Evolutionary conservation across 2,329 filamentous ascomycete genomes (phyloP), one percentile per base, ranked within the genome.

Genomic region (Fusarium robinianum): DNA sequence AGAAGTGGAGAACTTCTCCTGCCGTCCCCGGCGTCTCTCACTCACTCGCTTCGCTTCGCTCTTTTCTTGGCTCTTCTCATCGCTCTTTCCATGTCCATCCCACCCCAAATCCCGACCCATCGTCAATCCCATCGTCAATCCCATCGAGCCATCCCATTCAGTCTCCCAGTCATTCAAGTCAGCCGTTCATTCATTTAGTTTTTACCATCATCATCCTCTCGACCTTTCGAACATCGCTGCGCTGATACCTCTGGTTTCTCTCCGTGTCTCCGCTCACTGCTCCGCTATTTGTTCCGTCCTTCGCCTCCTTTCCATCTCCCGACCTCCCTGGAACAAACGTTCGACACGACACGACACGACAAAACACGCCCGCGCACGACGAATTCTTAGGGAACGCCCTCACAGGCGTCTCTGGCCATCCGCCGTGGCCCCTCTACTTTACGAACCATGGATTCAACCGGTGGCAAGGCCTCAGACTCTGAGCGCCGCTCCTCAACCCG

Each of bases 401-500:
- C 41, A 53, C 37, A 35, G 57, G 59, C 55, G 55, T 51, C 38
- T 56, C 42, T 54, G 46, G 53, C 58, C 54, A 56, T 37, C 48
- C 46, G 57, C 51, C 53, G 47, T 53, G 44, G 48, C 47, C 41
- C 51, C 39, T 41, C 37, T 44, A 35, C 32, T 24, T 46, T 53
- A 46, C 45, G 47, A 46, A 63, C 55, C 58, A 78, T 77, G 74
- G 69, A 69, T 58, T 62, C 63, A 34, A 59, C 64, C 48, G 57
- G 70, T 50, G 63, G 62, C 53, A 72, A 72, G 50, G 57, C 65
- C 39, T 66, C 64, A 44, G 67, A 66, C 51, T 49, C 68, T 51
- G 71, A 73, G 55, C 69, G 70, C 62, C 71, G 67, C 53, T 63
- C 66, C 33, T 77, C 76, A 26, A 64, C 64, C 26, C 69, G 72